Evolutionary conservation across 805 yeast genomes (phyloP).

Genomic region (Candida maris): DNA sequence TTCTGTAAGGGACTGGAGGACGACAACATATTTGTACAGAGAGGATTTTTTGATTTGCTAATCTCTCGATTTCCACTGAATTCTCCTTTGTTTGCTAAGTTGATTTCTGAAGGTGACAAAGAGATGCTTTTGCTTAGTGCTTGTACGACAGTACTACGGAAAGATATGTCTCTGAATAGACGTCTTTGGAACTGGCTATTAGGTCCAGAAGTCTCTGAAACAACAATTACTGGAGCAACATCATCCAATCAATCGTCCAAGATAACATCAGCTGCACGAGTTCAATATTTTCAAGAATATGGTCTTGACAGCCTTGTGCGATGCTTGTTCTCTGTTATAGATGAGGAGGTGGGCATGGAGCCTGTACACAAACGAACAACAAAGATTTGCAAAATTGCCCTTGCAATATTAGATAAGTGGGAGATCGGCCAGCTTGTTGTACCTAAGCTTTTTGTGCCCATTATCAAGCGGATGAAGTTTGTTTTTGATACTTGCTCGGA

Average conservation of each 20-base stretch:
- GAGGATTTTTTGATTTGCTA: slow-evolving; percentile 85
- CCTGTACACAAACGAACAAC: slow-evolving; percentile 34
- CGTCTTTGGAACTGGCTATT: slow-evolving; percentile 91
- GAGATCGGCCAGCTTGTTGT: slow-evolving; percentile 79
- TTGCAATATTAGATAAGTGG: slow-evolving; percentile 88
- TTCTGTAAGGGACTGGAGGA: slow-evolving; percentile 63
- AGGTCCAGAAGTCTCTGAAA: slow-evolving; percentile 60
- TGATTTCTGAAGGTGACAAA: slow-evolving; percentile 51
- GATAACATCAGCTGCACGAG: slow-evolving; percentile 29
- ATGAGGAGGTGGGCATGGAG: slow-evolving; percentile 25
- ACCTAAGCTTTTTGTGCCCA: slow-evolving; percentile 65
- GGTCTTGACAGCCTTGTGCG: slow-evolving; percentile 49
- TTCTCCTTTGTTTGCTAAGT: slow-evolving; percentile 49
- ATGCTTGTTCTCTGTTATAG: slow-evolving; percentile 52
- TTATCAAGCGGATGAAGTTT: slow-evolving; percentile 47
- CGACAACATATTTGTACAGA: slow-evolving; percentile 69
- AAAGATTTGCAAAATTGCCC: slow-evolving; percentile 59
- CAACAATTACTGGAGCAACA: slow-evolving; percentile 2
- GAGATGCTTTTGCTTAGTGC: slow-evolving; percentile 58
- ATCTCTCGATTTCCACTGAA: slow-evolving; percentile 63
- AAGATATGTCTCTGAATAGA: slow-evolving; percentile 93
- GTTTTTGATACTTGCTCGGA: slow-evolving; percentile 17
- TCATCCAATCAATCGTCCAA: slow-evolving; percentile 9
- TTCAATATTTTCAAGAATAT: slow-evolving; percentile 55
- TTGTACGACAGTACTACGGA: slow-evolving; percentile 64